Conservation (phyloP, 2,329 filamentous ascomycete genomes). For the Fusarium newnesense region DNA sequence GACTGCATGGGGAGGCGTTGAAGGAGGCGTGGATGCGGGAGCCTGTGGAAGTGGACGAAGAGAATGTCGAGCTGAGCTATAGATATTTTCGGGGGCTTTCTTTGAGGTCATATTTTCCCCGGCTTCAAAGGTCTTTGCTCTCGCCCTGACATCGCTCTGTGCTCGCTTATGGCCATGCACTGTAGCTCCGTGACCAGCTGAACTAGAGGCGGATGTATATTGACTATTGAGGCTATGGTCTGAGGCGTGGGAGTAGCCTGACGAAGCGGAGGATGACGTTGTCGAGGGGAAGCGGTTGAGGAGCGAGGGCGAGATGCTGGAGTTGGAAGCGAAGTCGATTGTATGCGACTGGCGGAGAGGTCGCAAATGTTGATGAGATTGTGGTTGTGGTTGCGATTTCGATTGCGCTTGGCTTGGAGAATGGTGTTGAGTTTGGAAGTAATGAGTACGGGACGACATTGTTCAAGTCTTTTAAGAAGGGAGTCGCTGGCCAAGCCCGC, state of each 20-base stretch:
- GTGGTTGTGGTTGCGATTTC: conserved; percentile 22
- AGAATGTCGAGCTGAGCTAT: conserved; percentile 78
- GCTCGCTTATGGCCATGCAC: conserved; percentile 74
- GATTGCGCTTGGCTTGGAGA: conserved; percentile 26
- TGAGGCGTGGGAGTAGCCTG: conserved; percentile 70
- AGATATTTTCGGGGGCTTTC: conserved; percentile 69
- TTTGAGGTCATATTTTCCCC: conserved; percentile 56
- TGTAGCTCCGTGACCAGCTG: conserved; percentile 55
- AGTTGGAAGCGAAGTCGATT: conserved; percentile 57
- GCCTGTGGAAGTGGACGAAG: conserved; percentile 78
- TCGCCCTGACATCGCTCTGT: conserved; percentile 74
- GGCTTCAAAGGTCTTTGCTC: conserved; percentile 60
- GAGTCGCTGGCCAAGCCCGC: conserved; percentile 36
- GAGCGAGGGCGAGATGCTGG: conserved; percentile 50
- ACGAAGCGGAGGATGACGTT: conserved; percentile 77
- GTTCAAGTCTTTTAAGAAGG: conserved; percentile 38
- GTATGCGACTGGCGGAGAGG: conserved; percentile 65
- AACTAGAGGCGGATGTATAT: conserved; percentile 76
- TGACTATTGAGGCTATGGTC: conserved; percentile 68
- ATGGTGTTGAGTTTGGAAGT: conserved; percentile 44
- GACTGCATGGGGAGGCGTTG: conserved; percentile 51
- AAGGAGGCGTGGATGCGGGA: conserved; percentile 59
- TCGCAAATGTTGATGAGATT: conserved; percentile 29
- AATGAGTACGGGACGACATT: conserved; percentile 69
- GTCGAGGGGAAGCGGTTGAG: conserved; percentile 74